A percentile compares a stretch with the other conserved stretches of the same genome.
Evolutionary conservation across 768 basidiomycete genomes (phyloP).

Genomic region (Kwoniella sp.): DNA sequence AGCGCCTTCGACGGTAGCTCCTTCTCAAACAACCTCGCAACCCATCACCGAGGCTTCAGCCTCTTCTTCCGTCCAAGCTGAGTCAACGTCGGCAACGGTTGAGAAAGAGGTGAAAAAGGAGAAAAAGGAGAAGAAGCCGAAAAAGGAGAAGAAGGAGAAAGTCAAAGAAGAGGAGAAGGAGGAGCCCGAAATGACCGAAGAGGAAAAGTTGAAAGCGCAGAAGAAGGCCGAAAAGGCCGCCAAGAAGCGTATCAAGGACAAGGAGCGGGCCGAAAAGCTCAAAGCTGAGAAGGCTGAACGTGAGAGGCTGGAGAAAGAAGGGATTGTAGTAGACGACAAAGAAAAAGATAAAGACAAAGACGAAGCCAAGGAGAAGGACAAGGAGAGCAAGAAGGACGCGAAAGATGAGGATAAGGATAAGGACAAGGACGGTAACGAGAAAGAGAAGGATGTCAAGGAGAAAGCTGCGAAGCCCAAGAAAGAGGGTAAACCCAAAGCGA

Average conservation of each 20-base stretch:
- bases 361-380: not conserved
- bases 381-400: not conserved
- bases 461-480: not conserved
- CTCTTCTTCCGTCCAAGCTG: slow-evolving; percentile 7
- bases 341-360: slow-evolving; percentile 10
- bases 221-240: slow-evolving; percentile 6
- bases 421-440: not conserved
- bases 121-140: slow-evolving; percentile 10
- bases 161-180: slow-evolving; percentile 8
- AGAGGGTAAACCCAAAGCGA: not conserved
- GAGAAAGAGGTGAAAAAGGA: slow-evolving; percentile 11
- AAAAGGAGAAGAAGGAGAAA: slow-evolving; percentile 1
- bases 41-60: not conserved
- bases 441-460: not conserved
- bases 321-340: not conserved
- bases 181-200: not conserved
- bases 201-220: slow-evolving; percentile 11
- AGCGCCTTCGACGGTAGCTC: not conserved
- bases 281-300: slow-evolving; percentile 6
- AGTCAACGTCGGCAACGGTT: not conserved
- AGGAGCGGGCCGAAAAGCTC: slow-evolving; percentile 7
- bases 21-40: not conserved
- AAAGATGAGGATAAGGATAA: not conserved
- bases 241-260: slow-evolving; percentile 14
- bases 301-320: not conserved